Evolutionary conservation across 148 eudicot species (phyloP), one percentile per base, ranked within the genome.

Genomic region (Dysphania ambrosioides): DNA sequence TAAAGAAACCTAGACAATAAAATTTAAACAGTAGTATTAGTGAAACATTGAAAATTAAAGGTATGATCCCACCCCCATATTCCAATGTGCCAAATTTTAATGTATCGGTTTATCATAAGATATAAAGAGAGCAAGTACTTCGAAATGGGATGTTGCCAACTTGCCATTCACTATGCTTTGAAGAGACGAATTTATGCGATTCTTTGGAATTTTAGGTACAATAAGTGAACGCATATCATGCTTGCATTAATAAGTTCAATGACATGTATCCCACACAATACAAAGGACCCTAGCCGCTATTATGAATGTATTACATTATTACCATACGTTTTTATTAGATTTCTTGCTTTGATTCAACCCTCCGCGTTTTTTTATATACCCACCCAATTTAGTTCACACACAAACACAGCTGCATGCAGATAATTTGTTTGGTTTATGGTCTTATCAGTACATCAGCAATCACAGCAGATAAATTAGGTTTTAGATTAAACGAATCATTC

Each of bases 381-480:
- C 36, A 61, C 8, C 6, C 38, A 66, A 23, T 35, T 23, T 66
- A n/a, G 70, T 66, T 66, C 70, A 36, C 51, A 65, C 24, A 34
- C 68, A 63, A 12, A 61, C 66, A 61, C 21, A 13, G 21, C 36
- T 15, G 38, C 66, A 61, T 29, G 11, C 23, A 23, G 29, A 38
- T n/a, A n/a, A 36, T 38, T 36, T 38, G 26, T 23, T 38, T 66
- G 70, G 70, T 35, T 66, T n/a, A n/a, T 66, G 51, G 70, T 66
- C 70, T 35, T 36, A 66, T 66, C 70, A 66, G 21, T 18, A 63
- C 67, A 63, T 34, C 67, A 63, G 41, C 67, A 12, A 27, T 60
- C 4, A 65, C 19, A 53, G 11, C 58, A 53, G 58, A 12, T 65
- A 65, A 21, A 38, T 29, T 66, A 61, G 7, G 32, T 32, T n/a